Evolutionary conservation across 192 early-diverging fungal genomes (phyloP), one percentile per base, ranked within the genome.

Genomic region (Dissophora ornata): DNA sequence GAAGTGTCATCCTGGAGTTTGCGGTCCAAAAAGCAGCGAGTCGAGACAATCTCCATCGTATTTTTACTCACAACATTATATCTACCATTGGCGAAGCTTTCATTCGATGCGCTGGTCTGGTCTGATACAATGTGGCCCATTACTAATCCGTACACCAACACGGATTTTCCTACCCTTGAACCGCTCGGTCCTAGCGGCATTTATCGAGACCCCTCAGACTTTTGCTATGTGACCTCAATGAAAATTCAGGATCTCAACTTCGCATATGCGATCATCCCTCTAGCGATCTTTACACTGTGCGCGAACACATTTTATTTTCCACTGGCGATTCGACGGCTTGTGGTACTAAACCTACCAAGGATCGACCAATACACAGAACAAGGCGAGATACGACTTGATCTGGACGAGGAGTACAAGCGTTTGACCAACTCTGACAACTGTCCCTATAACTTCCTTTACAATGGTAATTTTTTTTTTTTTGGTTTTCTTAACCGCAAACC

Each of bases 361-460:
- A 83, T 87, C 8, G 73, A 77, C 49, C 77, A 62, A 32, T 84
- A 69, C 29, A 71, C 71, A n/a, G 79, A 71, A 25, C 52, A 71
- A 16, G 73, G 78, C 3, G 77, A 82, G 45, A 45, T 57, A 2
- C 50, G 78, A 12, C 34, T 57, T 18, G 67, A 79, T 38, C 32
- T 44, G 53, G 67, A 68, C 29, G 78, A 79, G 34, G 81, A 83
- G 38, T 79, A 81, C 53, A 74, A 73, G 32, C 71, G 81, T 0
- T 67, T 84, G n/a, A 62, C 88, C 71, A 85, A 89, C 32, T 49
- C 79, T 0, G 87, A 88, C 33, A 83, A 84, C 10, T 77, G 70
- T 45, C 86, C 89, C 32, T 87, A 84, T 68, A 86, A 88, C 19
- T 88, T 88, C 42, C 48, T 90, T 28, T 90, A 89, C 60, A 84